Base-by-base conservation (phyloP, 345 rosid species). In the Gynandropsis gynandra region DNA sequence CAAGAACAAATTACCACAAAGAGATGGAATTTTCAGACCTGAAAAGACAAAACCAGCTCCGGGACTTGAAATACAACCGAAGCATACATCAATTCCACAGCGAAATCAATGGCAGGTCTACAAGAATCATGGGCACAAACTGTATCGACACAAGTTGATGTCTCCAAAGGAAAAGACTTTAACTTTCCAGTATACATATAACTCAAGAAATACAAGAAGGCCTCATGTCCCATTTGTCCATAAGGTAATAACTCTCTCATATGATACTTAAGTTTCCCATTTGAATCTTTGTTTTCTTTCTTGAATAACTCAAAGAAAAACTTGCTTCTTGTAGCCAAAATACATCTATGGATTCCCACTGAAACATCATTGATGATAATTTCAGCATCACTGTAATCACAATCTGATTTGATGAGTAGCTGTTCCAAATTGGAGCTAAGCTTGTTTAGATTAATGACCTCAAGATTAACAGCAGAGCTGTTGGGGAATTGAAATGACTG, bases 1-100 rank as follows among this genome's bases (percentile, higher is more conserved):
- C 38, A 47, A 54, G 35, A 63, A 47, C 50, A 47, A 21, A 10
- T 19, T 46, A 57, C 45, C 32, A 50, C 44, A 20, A 11, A 42
- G 16, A 1, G 1, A 7, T n/a, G 17, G 7, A 42, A 0, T 38
- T 40, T 10, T 10, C 57, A 59, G 7, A 87, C 98, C 96, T 87
- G 98, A 60, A 79, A 80, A 10, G 85, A 80, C 5, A 93, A 82
- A 53, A 82, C 79, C 39, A 92, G 60, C 68, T 92, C 98, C 0
- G 73, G 80, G 46, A 87, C 72, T 70, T 75, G 80, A 65, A 92
- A 92, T 57, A 80, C 70, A 48, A 61, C 59, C 0, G 96, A 76
- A 13, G 95, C 96, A 75, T 82, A 92, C 80, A 85, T 70, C 89
- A 87, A 63, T 64, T 92, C 95, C 64, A 82, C 93, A 1, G 76